Conservation (phyloP, 208 protist species). For the Trypanosoma conorhini region DNA sequence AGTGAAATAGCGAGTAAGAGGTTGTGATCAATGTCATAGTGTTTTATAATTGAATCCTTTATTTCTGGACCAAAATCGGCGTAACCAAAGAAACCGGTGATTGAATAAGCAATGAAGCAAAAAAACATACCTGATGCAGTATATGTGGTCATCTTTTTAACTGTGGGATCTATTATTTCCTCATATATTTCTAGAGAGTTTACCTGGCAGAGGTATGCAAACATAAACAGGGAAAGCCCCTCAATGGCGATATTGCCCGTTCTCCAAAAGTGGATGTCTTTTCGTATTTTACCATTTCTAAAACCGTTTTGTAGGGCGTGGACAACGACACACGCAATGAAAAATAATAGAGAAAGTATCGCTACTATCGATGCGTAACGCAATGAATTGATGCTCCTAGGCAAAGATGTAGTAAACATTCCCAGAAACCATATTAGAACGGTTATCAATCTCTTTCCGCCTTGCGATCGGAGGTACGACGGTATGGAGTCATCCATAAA, state of each 20-base stretch:
- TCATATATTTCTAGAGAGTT: conserved; percentile 75
- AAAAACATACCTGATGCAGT: conserved; percentile 56
- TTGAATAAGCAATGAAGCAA: conserved; percentile 70
- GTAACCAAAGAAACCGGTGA: conserved; percentile 82
- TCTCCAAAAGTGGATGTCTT: too few species aligned
- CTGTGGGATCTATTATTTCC: conserved; percentile 57
- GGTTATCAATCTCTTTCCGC: conserved; percentile 28
- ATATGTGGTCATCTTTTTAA: conserved; percentile 46
- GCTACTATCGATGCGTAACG: conserved; percentile 33
- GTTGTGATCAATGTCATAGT: conserved; percentile 66
- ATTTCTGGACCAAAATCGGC: conserved; percentile 60
- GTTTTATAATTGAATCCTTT: conserved; percentile 36
- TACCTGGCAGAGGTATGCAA: conserved; percentile 80
- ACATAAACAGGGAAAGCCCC: conserved; percentile 83
- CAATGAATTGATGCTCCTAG: conserved; percentile 27
- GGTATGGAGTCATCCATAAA: conserved; percentile 2
- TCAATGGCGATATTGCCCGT: conserved; percentile 64
- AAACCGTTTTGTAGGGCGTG: conserved; percentile 24
- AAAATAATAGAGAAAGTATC: conserved; percentile 32
- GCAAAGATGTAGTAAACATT: conserved; percentile 1
- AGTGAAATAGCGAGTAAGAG: conserved; percentile 44
- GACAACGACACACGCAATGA: conserved; percentile 34
- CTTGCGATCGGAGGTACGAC: not conserved
- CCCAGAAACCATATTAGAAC: not conserved
- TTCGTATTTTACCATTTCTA: not conserved